Evolutionary conservation across 2,329 filamentous ascomycete genomes (phyloP).

Genomic region (Aotearoamyces nothofagi): DNA sequence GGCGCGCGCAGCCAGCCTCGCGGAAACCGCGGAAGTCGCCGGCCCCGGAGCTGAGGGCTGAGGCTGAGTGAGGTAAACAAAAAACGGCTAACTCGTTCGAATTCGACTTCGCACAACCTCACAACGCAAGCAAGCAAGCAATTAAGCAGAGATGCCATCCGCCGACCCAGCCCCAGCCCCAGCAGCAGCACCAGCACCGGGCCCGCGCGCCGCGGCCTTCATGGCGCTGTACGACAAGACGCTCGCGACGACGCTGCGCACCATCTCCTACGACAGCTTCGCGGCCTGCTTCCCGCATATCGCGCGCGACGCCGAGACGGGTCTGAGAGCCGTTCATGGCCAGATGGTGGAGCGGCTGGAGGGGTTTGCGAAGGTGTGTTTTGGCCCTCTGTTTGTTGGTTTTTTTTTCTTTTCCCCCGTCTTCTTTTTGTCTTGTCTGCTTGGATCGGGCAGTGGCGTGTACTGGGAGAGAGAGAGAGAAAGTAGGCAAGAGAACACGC

Average conservation of each 20-base stretch:
- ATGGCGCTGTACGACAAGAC: slow-evolving; percentile 35
- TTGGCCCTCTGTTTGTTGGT: no score
- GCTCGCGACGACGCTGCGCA: slow-evolving; percentile 36
- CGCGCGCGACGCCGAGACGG: slow-evolving; percentile 31
- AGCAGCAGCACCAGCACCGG: slow-evolving; percentile 24
- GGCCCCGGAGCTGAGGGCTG: no score
- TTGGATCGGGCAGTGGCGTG: no score
- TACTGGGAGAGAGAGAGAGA: not conserved
- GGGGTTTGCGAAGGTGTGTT: slow-evolving; percentile 33
- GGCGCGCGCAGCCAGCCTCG: no score
- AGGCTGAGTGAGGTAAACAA: no score
- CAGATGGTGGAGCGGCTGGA: slow-evolving; percentile 41
- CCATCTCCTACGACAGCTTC: slow-evolving; percentile 41
- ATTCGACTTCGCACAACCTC: no score
- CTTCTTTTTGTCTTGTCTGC: no score
- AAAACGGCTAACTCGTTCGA: no score
- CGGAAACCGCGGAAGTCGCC: no score
- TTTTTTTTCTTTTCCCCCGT: no score
- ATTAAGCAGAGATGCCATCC: slow-evolving; percentile 1
- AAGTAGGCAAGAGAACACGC: no score
- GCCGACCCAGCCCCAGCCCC: slow-evolving; percentile 4
- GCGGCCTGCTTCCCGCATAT: slow-evolving; percentile 46
- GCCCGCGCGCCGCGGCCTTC: slow-evolving; percentile 39
- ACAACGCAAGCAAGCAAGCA: no score
- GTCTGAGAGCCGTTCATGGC: slow-evolving; percentile 37